Evolutionary conservation across 2,329 filamentous ascomycete species (phyloP), one percentile per base, ranked within the genome.

Genomic region (Fusarium nodosum): DNA sequence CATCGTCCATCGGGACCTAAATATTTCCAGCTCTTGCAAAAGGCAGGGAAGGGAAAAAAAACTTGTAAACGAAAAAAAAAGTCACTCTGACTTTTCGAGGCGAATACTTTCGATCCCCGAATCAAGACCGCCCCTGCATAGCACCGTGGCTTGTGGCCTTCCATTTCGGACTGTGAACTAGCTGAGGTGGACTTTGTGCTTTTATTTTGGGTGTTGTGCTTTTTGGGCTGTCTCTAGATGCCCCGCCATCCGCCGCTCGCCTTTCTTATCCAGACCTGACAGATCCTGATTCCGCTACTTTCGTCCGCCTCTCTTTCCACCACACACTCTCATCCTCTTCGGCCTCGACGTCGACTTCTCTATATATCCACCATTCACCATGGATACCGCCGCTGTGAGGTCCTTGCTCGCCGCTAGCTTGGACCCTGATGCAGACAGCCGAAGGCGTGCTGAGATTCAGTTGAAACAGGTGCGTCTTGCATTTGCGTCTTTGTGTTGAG

Each of bases 381-480:
- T 94, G 92, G 91, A 94, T 85, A 88, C 88, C 80, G 85, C 87
- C 80, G 88, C 87, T 79, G 86, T 95, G 80, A 88, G 92, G 83
- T 89, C 87, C 84, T 90, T 92, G 83, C 91, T 95, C 77, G 86
- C 89, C 79, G 89, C 90, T 78, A 94, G 91, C 73, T 88, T 94
- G 80, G 89, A 91, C 77, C 81, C 90, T 73, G 90, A 93, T 81
- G 87, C 90, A 77, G 91, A 93, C 77, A 88, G 88, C 79, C 88
- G 93, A 81, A 88, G 91, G 78, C 87, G 90, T 80, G 91, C 92
- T 79, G 93, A 96, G 84, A 82, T 91, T 74, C 91, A 95, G 81
- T 86, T 96, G 75, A 94, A 94, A 85, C 87, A 90, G 85, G 93
- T 95, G 85, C 79, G 89, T 74, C 44, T 65, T 61, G 42, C 45